A percentile compares a stretch with the other conserved stretches of the same genome.
phyloP scores from a whole-genome alignment of 2,329 filamentous ascomycete genomes.

The Gnomoniopsis sp. region DNA sequence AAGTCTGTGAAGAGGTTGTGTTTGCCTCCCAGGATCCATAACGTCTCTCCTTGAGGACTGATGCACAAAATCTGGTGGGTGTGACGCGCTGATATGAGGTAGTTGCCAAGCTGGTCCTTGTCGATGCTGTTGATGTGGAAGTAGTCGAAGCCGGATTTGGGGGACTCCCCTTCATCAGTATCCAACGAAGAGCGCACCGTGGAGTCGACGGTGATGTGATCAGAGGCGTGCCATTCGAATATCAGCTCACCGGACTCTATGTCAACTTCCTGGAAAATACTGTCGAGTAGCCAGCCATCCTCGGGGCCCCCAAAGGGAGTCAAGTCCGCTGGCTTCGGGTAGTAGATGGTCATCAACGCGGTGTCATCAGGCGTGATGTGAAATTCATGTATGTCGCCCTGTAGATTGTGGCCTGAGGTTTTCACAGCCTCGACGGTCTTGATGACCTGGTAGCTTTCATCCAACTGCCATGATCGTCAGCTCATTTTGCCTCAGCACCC shows the following conservation, averaged over 20 bases:
- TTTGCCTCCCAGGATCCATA: constrained; percentile 35
- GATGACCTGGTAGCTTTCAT: constrained; percentile 19
- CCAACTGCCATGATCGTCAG: constrained; percentile 13
- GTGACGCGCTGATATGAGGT: constrained; percentile 34
- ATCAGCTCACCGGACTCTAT: constrained; percentile 32
- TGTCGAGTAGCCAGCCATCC: constrained; percentile 30
- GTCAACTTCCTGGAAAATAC: constrained; percentile 38
- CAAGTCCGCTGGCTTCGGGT: constrained; percentile 29
- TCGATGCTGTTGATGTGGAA: constrained; percentile 36
- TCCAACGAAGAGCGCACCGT: constrained; percentile 12
- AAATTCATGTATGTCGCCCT: constrained; percentile 40
- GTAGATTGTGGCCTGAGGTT: constrained; percentile 18
- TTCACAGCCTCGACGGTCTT: constrained; percentile 21
- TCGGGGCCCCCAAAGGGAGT: constrained; percentile 29
- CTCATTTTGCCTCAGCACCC: constrained; percentile 15
- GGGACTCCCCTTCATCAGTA: constrained; percentile 23
- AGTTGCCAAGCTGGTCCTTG: constrained; percentile 33
- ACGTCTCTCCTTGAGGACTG: constrained; percentile 28
- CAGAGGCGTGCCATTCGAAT: constrained; percentile 34
- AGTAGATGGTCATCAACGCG: constrained; percentile 40
- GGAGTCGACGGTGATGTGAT: constrained; percentile 26
- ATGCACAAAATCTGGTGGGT: constrained; percentile 29
- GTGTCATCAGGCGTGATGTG: constrained; percentile 37
- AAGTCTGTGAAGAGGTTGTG: constrained; percentile 34
- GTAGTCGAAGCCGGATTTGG: constrained; percentile 32